A percentile compares a stretch with the other conserved stretches of the same genome.
Conservation (phyloP, 2,329 filamentous ascomycete species). For the Cryphonectria parasitica region DNA sequence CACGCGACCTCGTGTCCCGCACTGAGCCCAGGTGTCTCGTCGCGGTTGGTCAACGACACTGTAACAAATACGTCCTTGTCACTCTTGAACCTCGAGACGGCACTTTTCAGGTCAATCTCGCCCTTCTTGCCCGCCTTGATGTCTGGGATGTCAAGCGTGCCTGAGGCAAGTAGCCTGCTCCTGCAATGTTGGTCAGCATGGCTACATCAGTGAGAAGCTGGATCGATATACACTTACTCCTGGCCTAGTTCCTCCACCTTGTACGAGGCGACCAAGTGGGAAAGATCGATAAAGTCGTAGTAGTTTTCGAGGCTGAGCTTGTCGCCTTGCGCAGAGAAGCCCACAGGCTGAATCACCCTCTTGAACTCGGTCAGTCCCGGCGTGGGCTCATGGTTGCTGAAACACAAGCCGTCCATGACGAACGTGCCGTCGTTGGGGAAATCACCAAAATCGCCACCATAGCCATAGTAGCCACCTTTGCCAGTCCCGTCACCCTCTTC, state of each 20-base stretch:
- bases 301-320: slow-evolving; percentile 49
- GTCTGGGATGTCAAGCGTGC: slow-evolving; percentile 45
- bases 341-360: slow-evolving; percentile 61
- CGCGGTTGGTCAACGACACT: slow-evolving; percentile 48
- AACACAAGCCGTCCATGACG: slow-evolving; percentile 64
- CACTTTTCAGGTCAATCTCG: slow-evolving; percentile 40
- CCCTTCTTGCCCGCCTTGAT: slow-evolving; percentile 44
- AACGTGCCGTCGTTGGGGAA: slow-evolving; percentile 63
- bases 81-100: slow-evolving; percentile 35
- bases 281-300: slow-evolving; percentile 53
- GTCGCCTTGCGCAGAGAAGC: slow-evolving; percentile 42
- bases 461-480: slow-evolving; percentile 55
- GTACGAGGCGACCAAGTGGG: slow-evolving; percentile 48
- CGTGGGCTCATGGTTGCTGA: slow-evolving; percentile 57
- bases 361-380: slow-evolving; percentile 61
- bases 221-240: slow-evolving; percentile 40
- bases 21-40: slow-evolving; percentile 54
- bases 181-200: slow-evolving; percentile 28
- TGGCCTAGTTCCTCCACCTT: slow-evolving; percentile 48
- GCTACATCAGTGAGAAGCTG: background rate
- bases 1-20: slow-evolving; percentile 59
- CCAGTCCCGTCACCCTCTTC: slow-evolving; percentile 42
- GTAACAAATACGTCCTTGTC: slow-evolving; percentile 49
- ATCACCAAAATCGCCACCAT: slow-evolving; percentile 67
- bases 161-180: slow-evolving; percentile 38